Conservation (phyloP, 192 early-diverging fungal genomes). For the Neocallimastix lanati region DNA sequence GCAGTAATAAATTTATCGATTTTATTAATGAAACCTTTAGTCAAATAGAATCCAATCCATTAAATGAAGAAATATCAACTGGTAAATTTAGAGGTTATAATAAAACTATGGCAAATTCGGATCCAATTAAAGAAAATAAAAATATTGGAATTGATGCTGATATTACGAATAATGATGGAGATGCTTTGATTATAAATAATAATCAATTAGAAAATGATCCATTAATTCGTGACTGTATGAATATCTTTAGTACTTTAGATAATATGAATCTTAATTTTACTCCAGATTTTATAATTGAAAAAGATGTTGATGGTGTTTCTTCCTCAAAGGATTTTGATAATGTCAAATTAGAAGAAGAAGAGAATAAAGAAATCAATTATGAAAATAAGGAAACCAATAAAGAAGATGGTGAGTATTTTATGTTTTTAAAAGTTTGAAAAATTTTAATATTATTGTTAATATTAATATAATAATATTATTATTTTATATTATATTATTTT, state of each 20-base stretch:
- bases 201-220: background rate
- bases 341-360: background rate
- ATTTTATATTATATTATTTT: no score
- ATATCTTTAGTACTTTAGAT: background rate
- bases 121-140: background rate
- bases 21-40: background rate
- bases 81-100: background rate
- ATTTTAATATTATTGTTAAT: no score
- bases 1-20: background rate
- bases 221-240: background rate
- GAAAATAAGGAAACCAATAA: background rate
- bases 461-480: no score
- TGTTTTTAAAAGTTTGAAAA: no score
- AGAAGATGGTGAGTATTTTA: no score
- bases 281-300: background rate
- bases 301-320: background rate
- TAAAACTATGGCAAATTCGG: background rate
- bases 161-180: background rate
- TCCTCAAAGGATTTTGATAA: background rate
- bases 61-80: background rate
- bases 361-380: background rate
- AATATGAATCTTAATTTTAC: background rate
- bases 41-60: background rate
- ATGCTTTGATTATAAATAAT: background rate
- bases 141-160: background rate